Percentiles rank a stretch among this genome's conserved stretches.
phyloP scores from a whole-genome alignment of 169 alveolate species.

The Amoebophrya sp. region DNA sequence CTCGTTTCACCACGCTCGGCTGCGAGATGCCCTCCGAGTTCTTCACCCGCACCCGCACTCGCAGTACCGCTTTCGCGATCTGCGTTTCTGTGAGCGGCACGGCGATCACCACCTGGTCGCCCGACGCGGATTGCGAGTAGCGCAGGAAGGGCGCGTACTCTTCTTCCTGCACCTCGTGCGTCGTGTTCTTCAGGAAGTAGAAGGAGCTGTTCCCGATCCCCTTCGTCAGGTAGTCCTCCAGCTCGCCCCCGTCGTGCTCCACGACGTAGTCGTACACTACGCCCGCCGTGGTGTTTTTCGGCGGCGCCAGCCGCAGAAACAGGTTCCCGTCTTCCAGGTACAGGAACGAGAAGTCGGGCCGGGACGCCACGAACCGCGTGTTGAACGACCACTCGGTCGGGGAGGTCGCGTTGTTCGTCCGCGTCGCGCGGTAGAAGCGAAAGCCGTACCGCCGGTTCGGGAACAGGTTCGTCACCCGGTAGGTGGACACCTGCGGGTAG shows the following conservation, averaged over 20 bases:
- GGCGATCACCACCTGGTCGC: background rate
- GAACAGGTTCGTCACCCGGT: background rate
- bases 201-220: background rate
- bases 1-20: background rate
- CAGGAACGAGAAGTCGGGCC: background rate
- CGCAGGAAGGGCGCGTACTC: background rate
- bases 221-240: background rate
- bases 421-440: background rate
- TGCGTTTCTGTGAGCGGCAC: background rate
- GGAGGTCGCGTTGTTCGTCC: background rate
- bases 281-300: background rate
- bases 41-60: background rate
- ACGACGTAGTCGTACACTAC: background rate
- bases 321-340: background rate
- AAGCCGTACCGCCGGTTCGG: background rate
- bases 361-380: background rate
- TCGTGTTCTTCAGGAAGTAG: background rate
- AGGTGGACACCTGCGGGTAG: background rate
- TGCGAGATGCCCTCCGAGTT: background rate
- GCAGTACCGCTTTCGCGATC: background rate
- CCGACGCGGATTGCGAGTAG: background rate
- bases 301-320: background rate
- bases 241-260: conserved; percentile 1
- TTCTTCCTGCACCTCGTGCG: background rate
- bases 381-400: background rate